Conservation (phyloP, 345 rosid genomes). For the Leavenworthia alabamica region DNA sequence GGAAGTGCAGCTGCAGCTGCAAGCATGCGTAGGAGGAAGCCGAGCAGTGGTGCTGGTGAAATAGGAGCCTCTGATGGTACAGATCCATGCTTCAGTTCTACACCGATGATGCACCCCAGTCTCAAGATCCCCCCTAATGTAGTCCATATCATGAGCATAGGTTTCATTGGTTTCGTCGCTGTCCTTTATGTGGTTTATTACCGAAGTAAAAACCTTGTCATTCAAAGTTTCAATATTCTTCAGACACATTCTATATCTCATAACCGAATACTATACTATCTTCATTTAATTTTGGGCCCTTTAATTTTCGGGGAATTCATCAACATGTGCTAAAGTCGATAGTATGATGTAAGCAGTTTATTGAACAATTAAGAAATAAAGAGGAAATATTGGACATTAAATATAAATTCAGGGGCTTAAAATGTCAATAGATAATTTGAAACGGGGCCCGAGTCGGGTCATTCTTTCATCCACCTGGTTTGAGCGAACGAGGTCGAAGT, state of each 20-base stretch:
- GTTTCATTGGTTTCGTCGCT: slow-evolving; percentile 91
- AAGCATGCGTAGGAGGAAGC: slow-evolving; percentile 79
- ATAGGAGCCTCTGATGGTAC: slow-evolving; percentile 67
- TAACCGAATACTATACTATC: too few species aligned
- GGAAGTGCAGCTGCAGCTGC: slow-evolving; percentile 96
- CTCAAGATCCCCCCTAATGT: slow-evolving; percentile 90
- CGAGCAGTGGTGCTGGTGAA: slow-evolving; percentile 33
- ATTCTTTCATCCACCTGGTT: neutral
- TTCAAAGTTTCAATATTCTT: slow-evolving; percentile 53
- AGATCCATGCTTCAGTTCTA: slow-evolving; percentile 93
- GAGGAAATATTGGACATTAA: neutral
- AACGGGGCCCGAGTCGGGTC: slow-evolving; percentile 22
- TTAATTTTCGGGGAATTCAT: too few species aligned
- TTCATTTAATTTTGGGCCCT: too few species aligned
- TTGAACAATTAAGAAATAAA: neutral
- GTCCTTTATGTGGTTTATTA: slow-evolving; percentile 72
- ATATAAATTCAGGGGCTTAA: neutral
- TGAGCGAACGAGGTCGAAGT: neutral
- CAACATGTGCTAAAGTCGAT: too few species aligned
- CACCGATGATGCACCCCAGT: slow-evolving; percentile 88
- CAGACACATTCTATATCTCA: too few species aligned
- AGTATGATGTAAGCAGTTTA: neutral
- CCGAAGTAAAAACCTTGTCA: too few species aligned
- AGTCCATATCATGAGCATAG: slow-evolving; percentile 88
- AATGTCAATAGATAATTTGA: neutral